phyloP scores from a whole-genome alignment of 495 filamentous ascomycete species.

The Penicillium diatomitis region DNA sequence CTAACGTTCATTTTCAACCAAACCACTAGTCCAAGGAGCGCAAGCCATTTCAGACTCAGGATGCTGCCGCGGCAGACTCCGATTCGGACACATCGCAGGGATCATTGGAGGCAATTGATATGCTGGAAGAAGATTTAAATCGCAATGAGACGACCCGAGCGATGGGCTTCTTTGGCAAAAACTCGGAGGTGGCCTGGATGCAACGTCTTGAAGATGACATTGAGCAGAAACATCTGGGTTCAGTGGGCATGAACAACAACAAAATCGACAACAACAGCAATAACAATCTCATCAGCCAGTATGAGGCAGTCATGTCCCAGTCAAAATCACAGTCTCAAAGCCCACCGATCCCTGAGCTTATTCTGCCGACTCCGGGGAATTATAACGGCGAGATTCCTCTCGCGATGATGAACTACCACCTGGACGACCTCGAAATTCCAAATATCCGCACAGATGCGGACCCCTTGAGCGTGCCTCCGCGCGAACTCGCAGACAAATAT shows the following conservation, averaged over 20 bases:
- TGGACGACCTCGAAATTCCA: slow-evolving; percentile 44
- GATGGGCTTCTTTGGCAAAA: slow-evolving; percentile 55
- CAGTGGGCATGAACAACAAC: background rate
- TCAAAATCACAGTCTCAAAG: background rate
- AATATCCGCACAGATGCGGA: slow-evolving; percentile 33
- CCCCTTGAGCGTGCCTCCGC: slow-evolving; percentile 40
- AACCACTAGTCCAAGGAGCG: background rate
- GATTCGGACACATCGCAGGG: slow-evolving; percentile 37
- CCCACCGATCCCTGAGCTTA: background rate
- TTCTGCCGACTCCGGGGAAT: background rate
- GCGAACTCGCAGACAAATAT: slow-evolving; percentile 41
- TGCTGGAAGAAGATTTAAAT: slow-evolving; percentile 50
- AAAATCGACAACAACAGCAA: too few relatives aligned
- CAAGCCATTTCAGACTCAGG: background rate
- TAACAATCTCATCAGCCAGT: too few relatives aligned
- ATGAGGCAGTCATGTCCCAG: background rate
- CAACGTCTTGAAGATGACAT: slow-evolving; percentile 31
- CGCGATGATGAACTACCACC: slow-evolving; percentile 42
- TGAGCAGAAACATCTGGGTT: background rate
- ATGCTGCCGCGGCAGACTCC: slow-evolving; percentile 13
- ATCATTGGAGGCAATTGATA: slow-evolving; percentile 50
- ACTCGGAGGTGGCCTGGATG: slow-evolving; percentile 54
- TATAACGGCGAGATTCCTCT: slow-evolving; percentile 13
- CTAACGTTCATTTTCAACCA: background rate
- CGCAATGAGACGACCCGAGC: slow-evolving; percentile 37